Evolutionary conservation across 139 green algal genomes (phyloP), one percentile per base, ranked within the genome.

Genomic region (Edaphochlamys debaryana): DNA sequence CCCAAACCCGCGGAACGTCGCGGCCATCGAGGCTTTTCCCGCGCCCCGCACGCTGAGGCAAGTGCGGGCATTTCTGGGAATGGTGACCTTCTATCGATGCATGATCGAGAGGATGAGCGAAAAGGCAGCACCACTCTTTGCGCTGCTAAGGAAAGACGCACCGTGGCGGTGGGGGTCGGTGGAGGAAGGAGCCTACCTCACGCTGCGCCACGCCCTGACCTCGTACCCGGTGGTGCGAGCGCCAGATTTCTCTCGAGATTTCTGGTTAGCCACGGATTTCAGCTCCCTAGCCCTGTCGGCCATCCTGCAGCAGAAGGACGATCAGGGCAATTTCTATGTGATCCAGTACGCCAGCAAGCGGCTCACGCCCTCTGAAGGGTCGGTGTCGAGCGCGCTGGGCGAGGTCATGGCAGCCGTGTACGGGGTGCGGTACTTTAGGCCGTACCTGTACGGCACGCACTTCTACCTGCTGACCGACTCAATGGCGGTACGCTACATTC

Each of bases 381-480:
- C 73, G 29, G 83, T 64, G 42, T 41, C 38, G 2, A 48, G 41
- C 42, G 76, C 84, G 1, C 67, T 80, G 7, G 66, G 79, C 32
- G 84, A 88, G 48, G 83, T 66, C 54, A 63, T 70, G 25, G 84
- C 84, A 56, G 74, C 78, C 11, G 72, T 88, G 15, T 72, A 72
- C 56, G 84, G 75, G 22, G 36, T 82, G 27, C 56, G 48, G 4
- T 52, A 80, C 30, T 87, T 60, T 32, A 25, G 52, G 2, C 30
- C 58, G 50, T 87, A 79, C 38, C 67, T 87, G 3, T 62, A 42
- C 13, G 54, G 58, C 37, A 45, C 54, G 3, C 37, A 50, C 13
- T 82, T 87, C 74, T 69, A n/a, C 27, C 38, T 87, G 30, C 29
- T 54, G 52, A 87, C 82, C 19, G 82, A 87, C 72, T 38, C 79